phyloP scores from a whole-genome alignment of 805 yeast species.

The Starmerella bombicola region DNA sequence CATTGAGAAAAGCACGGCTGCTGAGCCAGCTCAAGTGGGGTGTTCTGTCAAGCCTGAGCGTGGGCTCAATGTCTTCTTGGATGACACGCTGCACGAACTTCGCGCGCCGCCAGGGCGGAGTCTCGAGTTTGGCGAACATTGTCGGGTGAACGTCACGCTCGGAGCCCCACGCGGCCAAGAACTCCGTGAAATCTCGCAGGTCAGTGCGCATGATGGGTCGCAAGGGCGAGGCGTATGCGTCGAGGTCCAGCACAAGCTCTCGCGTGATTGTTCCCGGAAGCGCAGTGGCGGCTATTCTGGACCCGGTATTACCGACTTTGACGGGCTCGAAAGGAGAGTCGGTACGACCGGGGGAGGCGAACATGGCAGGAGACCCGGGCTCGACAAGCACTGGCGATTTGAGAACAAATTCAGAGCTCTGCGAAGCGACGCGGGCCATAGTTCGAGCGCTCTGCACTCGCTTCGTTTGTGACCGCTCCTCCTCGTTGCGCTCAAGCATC shows the following conservation, averaged over 20 bases:
- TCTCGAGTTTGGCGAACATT: constrained; percentile 11
- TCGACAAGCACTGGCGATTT: neutral
- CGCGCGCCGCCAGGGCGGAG: constrained; percentile 35
- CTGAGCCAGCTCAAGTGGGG: constrained; percentile 53
- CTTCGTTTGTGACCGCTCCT: neutral
- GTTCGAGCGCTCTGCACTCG: neutral
- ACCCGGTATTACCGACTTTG: neutral
- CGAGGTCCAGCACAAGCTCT: constrained; percentile 17
- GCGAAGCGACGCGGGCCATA: neutral
- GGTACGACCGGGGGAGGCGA: neutral
- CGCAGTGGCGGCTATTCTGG: neutral
- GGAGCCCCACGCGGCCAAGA: constrained; percentile 12
- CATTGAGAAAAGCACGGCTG: constrained; percentile 47
- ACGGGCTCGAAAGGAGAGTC: neutral
- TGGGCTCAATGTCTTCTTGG: constrained; percentile 69
- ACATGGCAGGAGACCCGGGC: neutral
- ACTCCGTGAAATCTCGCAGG: constrained; percentile 18
- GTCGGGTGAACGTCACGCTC: constrained; percentile 6
- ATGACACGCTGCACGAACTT: constrained; percentile 53
- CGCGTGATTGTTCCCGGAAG: constrained; percentile 5
- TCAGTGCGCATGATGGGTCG: constrained; percentile 25
- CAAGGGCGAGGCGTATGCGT: constrained; percentile 22
- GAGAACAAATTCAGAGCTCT: neutral
- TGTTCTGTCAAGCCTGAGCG: constrained; percentile 49
- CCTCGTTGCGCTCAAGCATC: constrained; percentile 32